Base-by-base conservation (phyloP, 208 protist genomes). In the Trichomonas gallinae region DNA sequence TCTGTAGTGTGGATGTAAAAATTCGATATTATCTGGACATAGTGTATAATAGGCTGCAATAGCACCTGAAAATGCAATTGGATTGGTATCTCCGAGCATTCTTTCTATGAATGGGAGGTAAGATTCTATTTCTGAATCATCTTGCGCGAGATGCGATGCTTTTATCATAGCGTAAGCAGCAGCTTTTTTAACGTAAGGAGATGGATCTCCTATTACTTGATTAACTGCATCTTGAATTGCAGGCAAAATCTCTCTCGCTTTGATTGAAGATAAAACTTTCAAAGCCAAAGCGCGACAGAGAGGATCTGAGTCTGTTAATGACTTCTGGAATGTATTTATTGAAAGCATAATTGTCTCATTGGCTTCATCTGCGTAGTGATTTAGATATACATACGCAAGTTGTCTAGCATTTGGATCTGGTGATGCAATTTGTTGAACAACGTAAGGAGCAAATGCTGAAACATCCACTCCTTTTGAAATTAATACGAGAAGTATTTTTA, bases 111-210 rank as follows among this genome's bases (percentile, higher is more conserved):
- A 36, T 17, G 40, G 87, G 36, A 93, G n/a, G 38, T 93, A 93
- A n/a, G 23, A 26, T 51, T 42, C 40, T 0, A 58, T 93, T 51
- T 93, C 87, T 17, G 34, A 46, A 11, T 72, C 58, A 40, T 85
- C 34, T 34, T 42, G 87, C 21, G 31, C 87, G 10, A 93, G 42
- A n/a, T 93, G 21, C 9, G 87, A 93, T 23, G 87, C 87, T 93
- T 93, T 93, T 1, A 93, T 93, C 87, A 93, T 93, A 58, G 87
- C 87, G 31, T 42, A 93, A 26, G 87, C 87, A 21, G 87, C 87
- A 11, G 87, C 87, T 51, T 93, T 93, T 93, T 93, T 93, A 8
- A 93, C 87, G 31, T 93, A 93, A 58, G 87, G 87, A 1, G 87
- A 93, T 93, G 87, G 40, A 58, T 93, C 87, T 4, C 44, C 44